Percentiles rank a stretch among this genome's conserved stretches.
Evolutionary conservation across 176 grass and related monocot genomes (phyloP).

Genomic region (Secale cereale): DNA sequence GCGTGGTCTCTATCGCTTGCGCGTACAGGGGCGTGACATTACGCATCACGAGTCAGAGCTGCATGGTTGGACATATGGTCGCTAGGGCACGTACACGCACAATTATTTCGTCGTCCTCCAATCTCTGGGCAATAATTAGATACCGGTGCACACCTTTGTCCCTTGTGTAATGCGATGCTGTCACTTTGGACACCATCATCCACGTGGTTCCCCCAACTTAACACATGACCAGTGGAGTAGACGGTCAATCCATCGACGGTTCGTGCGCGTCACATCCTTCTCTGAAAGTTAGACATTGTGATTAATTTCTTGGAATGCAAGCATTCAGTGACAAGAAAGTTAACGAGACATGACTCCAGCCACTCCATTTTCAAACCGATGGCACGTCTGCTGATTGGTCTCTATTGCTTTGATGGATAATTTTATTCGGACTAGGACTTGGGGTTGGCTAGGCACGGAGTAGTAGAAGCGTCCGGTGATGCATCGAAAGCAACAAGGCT

Average conservation of each 20-base stretch:
- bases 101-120: constrained; percentile 4
- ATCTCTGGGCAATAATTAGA: background rate
- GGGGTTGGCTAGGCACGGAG: no score
- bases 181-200: constrained; percentile 31
- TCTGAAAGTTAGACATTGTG: constrained; percentile 15
- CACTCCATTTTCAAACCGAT: constrained; percentile 36
- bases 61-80: background rate
- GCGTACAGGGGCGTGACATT: constrained; percentile 4
- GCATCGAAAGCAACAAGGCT: background rate
- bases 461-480: background rate
- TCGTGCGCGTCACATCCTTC: constrained; percentile 31
- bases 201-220: constrained; percentile 19
- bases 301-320: constrained; percentile 36
- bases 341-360: constrained; percentile 20
- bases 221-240: background rate
- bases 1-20: no score
- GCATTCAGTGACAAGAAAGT: constrained; percentile 10
- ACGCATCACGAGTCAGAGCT: background rate
- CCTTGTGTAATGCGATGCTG: constrained; percentile 6
- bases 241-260: background rate
- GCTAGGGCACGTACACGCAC: background rate
- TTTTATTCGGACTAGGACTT: background rate
- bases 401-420: background rate
- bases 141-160: constrained; percentile 20
- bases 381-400: constrained; percentile 22